Percentiles rank a stretch among this genome's conserved stretches.
Conservation (phyloP, 2,329 filamentous ascomycete species). For the Talaromyces sp. region DNA sequence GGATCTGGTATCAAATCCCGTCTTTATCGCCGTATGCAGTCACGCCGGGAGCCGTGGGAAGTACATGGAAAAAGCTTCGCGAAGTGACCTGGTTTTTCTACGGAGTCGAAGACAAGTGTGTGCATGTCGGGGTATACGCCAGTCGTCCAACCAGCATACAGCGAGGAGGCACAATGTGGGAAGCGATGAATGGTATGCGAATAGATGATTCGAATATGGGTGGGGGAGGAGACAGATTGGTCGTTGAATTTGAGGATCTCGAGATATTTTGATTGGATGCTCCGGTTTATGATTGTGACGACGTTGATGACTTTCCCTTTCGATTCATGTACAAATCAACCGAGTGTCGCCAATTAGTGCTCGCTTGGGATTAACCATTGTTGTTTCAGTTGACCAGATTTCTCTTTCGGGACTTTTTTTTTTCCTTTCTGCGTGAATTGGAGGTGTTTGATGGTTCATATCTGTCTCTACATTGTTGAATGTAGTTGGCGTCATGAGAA, state of each 20-base stretch:
- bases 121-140: slow-evolving; percentile 60
- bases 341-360: not conserved
- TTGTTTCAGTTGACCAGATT: not conserved
- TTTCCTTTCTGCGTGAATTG: not conserved
- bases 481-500: not conserved
- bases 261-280: slow-evolving; percentile 46
- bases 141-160: slow-evolving; percentile 54
- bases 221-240: slow-evolving; percentile 39
- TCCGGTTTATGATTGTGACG: slow-evolving; percentile 12
- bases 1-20: slow-evolving; percentile 57
- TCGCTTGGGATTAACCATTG: not conserved
- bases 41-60: slow-evolving; percentile 42
- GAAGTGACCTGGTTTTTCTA: slow-evolving; percentile 64
- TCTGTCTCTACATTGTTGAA: not conserved
- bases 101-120: slow-evolving; percentile 58
- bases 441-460: not conserved
- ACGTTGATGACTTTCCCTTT: slow-evolving; percentile 18
- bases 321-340: slow-evolving; percentile 16
- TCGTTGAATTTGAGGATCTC: slow-evolving; percentile 53
- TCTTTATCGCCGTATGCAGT: slow-evolving; percentile 32
- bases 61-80: slow-evolving; percentile 57
- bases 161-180: slow-evolving; percentile 40
- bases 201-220: slow-evolving; percentile 23
- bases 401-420: slow-evolving; percentile 3
- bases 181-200: slow-evolving; percentile 37